Conservation (phyloP, 192 early-diverging fungal genomes). For the Coemansia sp. region DNA sequence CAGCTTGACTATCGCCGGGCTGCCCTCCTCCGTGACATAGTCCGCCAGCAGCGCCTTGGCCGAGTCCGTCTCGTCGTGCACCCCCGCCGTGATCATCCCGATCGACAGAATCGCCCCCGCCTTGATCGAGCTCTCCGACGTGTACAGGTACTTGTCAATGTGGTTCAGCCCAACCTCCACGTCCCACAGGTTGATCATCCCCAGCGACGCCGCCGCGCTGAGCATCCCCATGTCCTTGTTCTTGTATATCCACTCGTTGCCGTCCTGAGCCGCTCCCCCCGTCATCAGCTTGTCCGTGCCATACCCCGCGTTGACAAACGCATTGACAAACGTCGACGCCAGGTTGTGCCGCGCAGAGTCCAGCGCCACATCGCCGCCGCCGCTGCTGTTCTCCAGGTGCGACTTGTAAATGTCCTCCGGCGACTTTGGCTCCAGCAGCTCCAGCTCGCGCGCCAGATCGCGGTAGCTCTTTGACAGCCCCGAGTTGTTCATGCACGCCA, state of each 20-base stretch:
- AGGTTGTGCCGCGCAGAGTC: slow-evolving; percentile 97
- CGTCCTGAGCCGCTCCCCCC: slow-evolving; percentile 62
- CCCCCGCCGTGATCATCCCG: slow-evolving; percentile 88
- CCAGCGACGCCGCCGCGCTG: slow-evolving; percentile 93
- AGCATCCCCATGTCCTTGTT: slow-evolving; percentile 98
- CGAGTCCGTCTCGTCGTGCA: slow-evolving; percentile 90
- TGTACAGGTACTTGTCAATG: slow-evolving; percentile 96
- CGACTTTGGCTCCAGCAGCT: slow-evolving; percentile 93
- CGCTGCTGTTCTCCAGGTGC: slow-evolving; percentile 87
- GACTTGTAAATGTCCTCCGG: slow-evolving; percentile 99
- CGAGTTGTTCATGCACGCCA: slow-evolving; percentile 89
- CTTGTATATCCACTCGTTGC: slow-evolving; percentile 93
- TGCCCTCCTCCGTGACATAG: slow-evolving; percentile 67
- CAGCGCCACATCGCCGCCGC: slow-evolving; percentile 64
- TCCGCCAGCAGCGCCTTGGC: slow-evolving; percentile 89
- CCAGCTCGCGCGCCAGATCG: slow-evolving; percentile 87
- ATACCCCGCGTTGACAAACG: slow-evolving; percentile 98
- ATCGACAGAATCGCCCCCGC: slow-evolving; percentile 94
- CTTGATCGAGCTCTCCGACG: slow-evolving; percentile 78
- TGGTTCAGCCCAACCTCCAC: slow-evolving; percentile 86
- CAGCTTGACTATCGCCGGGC: slow-evolving; percentile 62
- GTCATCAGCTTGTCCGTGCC: slow-evolving; percentile 89
- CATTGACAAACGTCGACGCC: slow-evolving; percentile 98
- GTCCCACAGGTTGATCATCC: slow-evolving; percentile 94
- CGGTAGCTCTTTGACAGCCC: slow-evolving; percentile 87